These are phyloP conservation scores for Calendula officinalis DNA, from an alignment of 129 eudicot genomes.

Conservation along the genomic window DNA sequence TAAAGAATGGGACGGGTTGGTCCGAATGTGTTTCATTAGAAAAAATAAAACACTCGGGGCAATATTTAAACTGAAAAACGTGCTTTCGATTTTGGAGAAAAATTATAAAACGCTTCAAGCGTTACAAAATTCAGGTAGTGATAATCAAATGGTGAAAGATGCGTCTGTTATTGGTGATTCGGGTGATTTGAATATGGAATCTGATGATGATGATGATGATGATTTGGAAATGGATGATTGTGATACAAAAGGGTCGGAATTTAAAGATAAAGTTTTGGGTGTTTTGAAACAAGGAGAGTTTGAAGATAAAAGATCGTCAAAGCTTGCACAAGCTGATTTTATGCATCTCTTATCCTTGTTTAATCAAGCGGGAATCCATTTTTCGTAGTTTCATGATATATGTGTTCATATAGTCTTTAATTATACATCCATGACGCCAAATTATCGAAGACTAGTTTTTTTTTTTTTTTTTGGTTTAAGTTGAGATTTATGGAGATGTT, in stretches of 20 bases:
- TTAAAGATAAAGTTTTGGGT: conserved; percentile 58
- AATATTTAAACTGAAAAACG: conserved; percentile 58
- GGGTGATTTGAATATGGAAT: conserved; percentile 41
- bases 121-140: conserved; percentile 37
- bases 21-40: conserved; percentile 78
- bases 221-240: conserved; percentile 63
- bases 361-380: conserved; percentile 83
- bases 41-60: conserved; percentile 83
- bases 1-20: conserved; percentile 92
- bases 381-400: conserved; percentile 32
- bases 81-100: conserved; percentile 63
- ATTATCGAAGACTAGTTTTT: background rate
- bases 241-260: conserved; percentile 46
- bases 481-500: background rate
- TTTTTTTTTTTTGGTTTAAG: background rate
- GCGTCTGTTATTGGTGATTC: conserved; percentile 42
- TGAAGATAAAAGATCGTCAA: conserved; percentile 74
- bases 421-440: no score
- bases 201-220: conserved; percentile 47
- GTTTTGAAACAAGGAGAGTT: conserved; percentile 58
- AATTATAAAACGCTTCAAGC: conserved; percentile 85
- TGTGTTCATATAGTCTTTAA: background rate
- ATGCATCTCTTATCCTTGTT: conserved; percentile 80
- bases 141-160: conserved; percentile 43
- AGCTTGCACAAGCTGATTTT: conserved; percentile 82